Percentiles rank a stretch among this genome's conserved stretches.
Evolutionary conservation across 2,329 filamentous ascomycete genomes (phyloP).

Genomic region (Cordyceps cateniannulata): DNA sequence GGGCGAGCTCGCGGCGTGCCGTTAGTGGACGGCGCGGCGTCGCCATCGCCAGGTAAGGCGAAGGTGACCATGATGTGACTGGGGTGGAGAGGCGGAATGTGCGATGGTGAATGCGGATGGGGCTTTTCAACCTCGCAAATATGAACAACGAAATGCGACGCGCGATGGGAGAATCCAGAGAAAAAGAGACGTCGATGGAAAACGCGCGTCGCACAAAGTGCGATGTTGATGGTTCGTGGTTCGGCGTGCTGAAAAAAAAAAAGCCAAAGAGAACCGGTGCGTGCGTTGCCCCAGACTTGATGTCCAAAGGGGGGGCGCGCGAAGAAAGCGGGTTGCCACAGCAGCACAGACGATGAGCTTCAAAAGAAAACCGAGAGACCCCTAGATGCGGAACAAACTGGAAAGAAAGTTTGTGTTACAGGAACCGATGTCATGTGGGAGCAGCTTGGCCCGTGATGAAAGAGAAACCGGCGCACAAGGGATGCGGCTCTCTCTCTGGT

Average conservation of each 20-base stretch:
- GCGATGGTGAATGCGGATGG: neutral
- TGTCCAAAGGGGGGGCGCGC: neutral
- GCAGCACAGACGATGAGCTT: neutral
- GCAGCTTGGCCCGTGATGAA: neutral
- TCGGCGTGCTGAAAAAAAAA: neutral
- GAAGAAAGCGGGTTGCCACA: neutral
- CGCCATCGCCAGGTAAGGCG: slow-evolving; percentile 30
- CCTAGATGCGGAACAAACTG: too few species aligned
- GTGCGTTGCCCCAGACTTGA: neutral
- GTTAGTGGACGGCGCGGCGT: slow-evolving; percentile 24
- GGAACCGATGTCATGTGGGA: slow-evolving; percentile 4
- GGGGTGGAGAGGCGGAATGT: neutral
- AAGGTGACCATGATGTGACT: slow-evolving; percentile 32
- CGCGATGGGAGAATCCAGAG: neutral
- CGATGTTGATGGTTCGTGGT: neutral
- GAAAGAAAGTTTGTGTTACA: neutral
- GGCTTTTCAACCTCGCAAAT: neutral
- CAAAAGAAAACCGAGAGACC: neutral
- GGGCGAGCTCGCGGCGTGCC: slow-evolving; percentile 34
- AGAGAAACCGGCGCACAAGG: slow-evolving; percentile 1
- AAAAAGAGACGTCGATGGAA: neutral
- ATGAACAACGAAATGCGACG: neutral
- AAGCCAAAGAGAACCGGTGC: neutral
- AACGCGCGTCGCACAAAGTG: slow-evolving; percentile 1
- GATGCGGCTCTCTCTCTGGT: neutral